Percentiles rank a stretch among this genome's conserved stretches.
Evolutionary conservation across 2,329 filamentous ascomycete genomes (phyloP).

Genomic region (Colletotrichum aenigma): DNA sequence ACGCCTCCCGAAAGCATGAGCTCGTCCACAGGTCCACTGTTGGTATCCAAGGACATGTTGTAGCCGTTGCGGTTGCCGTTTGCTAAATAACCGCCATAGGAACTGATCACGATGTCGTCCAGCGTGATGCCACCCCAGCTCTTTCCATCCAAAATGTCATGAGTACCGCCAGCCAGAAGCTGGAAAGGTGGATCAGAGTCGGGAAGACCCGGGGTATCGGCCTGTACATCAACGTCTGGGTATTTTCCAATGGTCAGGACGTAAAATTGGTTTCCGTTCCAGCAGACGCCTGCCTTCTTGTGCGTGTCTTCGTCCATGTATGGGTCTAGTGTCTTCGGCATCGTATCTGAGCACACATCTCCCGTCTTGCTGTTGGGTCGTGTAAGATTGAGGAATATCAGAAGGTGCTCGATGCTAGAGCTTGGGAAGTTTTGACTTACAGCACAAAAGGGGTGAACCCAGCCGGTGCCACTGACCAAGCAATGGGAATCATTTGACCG

Average conservation of each 20-base stretch:
- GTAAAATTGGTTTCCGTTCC: constrained; percentile 8
- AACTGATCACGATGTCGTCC: constrained; percentile 5
- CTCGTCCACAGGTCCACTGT: not conserved
- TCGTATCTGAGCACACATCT: not conserved
- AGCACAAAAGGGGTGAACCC: not conserved
- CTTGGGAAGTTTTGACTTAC: not conserved
- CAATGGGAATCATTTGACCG: constrained; percentile 5
- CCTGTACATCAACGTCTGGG: not conserved
- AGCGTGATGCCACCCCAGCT: not conserved
- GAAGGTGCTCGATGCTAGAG: too few species aligned
- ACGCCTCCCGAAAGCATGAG: not conserved
- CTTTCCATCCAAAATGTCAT: constrained; percentile 3
- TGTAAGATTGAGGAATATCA: not conserved
- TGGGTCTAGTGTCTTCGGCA: not conserved
- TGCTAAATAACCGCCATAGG: not conserved
- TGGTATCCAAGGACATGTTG: not conserved
- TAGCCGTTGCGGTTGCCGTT: constrained; percentile 6
- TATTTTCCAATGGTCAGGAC: not conserved
- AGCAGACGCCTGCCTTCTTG: not conserved
- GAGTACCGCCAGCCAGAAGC: not conserved
- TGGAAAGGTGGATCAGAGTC: not conserved
- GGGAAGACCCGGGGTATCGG: not conserved
- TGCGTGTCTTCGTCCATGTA: constrained; percentile 1
- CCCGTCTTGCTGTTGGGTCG: not conserved
- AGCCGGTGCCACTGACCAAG: not conserved